Base-by-base conservation (phyloP, 176 grass and related monocot genomes). In the Avena sativa region DNA sequence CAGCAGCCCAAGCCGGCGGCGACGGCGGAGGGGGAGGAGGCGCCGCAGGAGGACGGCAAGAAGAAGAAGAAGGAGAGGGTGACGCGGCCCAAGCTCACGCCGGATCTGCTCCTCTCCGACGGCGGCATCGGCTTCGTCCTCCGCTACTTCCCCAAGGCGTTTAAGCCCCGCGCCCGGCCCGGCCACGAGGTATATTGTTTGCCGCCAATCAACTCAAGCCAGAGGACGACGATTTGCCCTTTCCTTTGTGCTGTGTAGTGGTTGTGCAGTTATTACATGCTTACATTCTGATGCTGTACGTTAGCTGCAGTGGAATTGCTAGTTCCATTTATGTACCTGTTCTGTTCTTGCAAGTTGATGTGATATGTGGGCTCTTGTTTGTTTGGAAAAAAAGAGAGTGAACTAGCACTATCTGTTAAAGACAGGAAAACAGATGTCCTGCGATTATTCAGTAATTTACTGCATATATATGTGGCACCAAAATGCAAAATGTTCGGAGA, bases 61-160 rank as follows among this genome's bases (percentile, higher is more conserved):
- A 84, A 74, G 51, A 89, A 86, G 25, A 95, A 83, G 89, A 93
- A 81, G 70, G 84, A 87, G 83, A 76, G 79, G 61, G 47, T 57
- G 74, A 81, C 89, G 46, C 91, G 95, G 52, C 95, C 93, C 53
- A 98, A 95, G 73, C 83, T 98, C 56, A 95, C 91, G 15, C 85
- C 95, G 63, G 93, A 95, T 20, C 64, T 98, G 12, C 84, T 98
- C 59, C 82, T 95, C 87, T 98, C 93, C 62, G 87, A 98, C 64
- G 85, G 90, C n/a, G 95, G 93, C 80, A 86, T 98, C 61, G 89
- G 95, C 25, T 93, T 89, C 84, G 91, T 90, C 19, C 89, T 98
- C 80, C 79, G 87, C 43, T 90, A 95, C 91, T 95, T 98, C n/a
- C 93, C 89, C 75, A 88, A 88, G 60, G 86, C 89, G 7, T 98